These are phyloP conservation scores for Irpex sp. DNA, from an alignment of 1,284 basidiomycete species.

Conservation along the genomic window DNA sequence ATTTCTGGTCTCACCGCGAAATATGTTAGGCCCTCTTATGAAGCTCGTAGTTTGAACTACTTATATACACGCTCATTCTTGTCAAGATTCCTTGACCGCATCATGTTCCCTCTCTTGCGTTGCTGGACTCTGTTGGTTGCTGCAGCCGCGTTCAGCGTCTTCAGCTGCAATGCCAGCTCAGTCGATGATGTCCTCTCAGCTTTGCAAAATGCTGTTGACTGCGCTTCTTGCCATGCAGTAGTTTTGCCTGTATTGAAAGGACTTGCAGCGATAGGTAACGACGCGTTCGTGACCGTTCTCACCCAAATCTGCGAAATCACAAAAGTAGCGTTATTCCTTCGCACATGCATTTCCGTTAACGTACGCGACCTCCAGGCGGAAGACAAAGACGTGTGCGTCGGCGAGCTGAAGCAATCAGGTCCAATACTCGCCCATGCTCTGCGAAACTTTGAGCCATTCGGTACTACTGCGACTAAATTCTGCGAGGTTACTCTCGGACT, in stretches of 20 bases:
- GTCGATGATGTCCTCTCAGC: slow-evolving; percentile 39
- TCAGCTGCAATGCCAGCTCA: slow-evolving; percentile 16
- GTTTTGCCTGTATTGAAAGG: slow-evolving; percentile 31
- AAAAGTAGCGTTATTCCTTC: slow-evolving; percentile 3
- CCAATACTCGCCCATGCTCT: slow-evolving; percentile 58
- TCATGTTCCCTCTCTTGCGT: not conserved
- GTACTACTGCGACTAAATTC: slow-evolving; percentile 50
- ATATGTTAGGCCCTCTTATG: not conserved
- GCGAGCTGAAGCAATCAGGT: slow-evolving; percentile 45
- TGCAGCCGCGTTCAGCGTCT: not conserved
- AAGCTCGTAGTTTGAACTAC: not conserved
- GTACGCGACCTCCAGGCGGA: slow-evolving; percentile 22
- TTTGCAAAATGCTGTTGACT: slow-evolving; percentile 38
- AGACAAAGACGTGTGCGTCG: slow-evolving; percentile 51
- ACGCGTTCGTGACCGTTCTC: slow-evolving; percentile 36
- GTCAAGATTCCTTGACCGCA: not conserved
- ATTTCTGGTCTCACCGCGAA: not conserved
- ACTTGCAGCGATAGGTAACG: slow-evolving; percentile 41
- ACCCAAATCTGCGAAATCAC: slow-evolving; percentile 38
- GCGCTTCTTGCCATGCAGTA: slow-evolving; percentile 43
- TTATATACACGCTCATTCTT: not conserved
- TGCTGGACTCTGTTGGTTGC: not conserved
- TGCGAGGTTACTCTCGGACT: slow-evolving; percentile 56
- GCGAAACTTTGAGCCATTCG: slow-evolving; percentile 42
- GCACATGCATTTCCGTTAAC: not conserved